These are phyloP conservation scores for Amanita pseudoporphyria DNA, from an alignment of 768 basidiomycete genomes.

Conservation along the genomic window DNA sequence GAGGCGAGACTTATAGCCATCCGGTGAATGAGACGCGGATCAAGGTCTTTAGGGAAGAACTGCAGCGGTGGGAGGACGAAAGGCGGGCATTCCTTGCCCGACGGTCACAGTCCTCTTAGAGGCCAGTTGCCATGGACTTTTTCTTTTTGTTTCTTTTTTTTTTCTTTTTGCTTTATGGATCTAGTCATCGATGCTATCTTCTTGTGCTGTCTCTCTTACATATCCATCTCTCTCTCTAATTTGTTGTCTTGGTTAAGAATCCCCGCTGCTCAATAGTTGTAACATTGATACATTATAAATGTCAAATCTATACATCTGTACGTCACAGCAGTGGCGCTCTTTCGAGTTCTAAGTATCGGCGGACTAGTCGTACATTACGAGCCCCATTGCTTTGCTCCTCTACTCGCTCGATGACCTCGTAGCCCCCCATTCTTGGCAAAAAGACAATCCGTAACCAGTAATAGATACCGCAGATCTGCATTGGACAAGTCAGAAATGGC, in stretches of 20 bases:
- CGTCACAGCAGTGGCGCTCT: slow-evolving; percentile 7
- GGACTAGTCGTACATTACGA: slow-evolving; percentile 22
- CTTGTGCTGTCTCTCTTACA: background rate
- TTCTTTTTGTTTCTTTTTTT: too few species aligned
- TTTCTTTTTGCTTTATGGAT: too few species aligned
- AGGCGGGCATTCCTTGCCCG: slow-evolving; percentile 13
- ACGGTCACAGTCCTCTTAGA: background rate
- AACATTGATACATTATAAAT: background rate
- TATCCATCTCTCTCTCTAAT: background rate
- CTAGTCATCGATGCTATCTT: too few species aligned
- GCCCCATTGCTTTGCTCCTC: slow-evolving; percentile 28
- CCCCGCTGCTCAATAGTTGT: background rate
- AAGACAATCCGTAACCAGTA: slow-evolving; percentile 34
- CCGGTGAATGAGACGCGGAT: slow-evolving; percentile 62
- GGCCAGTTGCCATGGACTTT: too few species aligned
- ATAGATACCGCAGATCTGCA: slow-evolving; percentile 24
- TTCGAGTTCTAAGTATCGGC: slow-evolving; percentile 16
- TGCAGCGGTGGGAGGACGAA: slow-evolving; percentile 61
- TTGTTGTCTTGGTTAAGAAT: too few species aligned
- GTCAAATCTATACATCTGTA: background rate
- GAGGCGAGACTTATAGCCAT: slow-evolving; percentile 41
- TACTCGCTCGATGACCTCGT: slow-evolving; percentile 38
- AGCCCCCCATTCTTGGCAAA: slow-evolving; percentile 32
- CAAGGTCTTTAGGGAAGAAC: slow-evolving; percentile 50
- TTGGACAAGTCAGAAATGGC: background rate